Evolutionary conservation across 306 rosid genomes (phyloP), one percentile per base, ranked within the genome.

Genomic region (Hippophae rhamnoides): DNA sequence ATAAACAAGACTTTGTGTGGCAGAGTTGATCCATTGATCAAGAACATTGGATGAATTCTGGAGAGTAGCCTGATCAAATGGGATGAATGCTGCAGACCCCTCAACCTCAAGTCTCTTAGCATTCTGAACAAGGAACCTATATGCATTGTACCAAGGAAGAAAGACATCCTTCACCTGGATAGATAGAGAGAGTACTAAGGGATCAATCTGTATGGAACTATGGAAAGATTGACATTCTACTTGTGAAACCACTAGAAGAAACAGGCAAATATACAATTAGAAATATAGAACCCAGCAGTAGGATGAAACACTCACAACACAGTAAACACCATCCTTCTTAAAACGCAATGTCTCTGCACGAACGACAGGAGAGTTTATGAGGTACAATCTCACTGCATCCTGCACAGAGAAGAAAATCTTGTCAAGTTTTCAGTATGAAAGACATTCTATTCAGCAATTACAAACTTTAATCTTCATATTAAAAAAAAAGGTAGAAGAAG

Each of bases 11-110:
- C 94, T 86, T 69, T 74, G 90, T 13, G 97, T 90, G 58, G 97
- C 95, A n/a, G 97, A 90, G 81, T 86, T 84, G 69, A 90, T 90
- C 97, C 97, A 90, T 64, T 90, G 86, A 66, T 90, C 97, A 67
- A 90, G 97, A 67, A 92, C 98, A 78, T 92, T 92, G n/a, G 86
- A 74, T 43, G 96, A 92, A 9, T 78, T 73, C 55, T 81, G 86
- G 72, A 85, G 87, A 52, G 83, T 77, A 40, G 74, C 84, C 70
- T 76, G 83, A 74, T 83, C 86, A 60, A 78, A 47, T 11, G 84
- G 98, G 13, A 70, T 63, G 65, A 92, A 92, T 58, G 79, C 74
- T 57, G 79, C 66, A 58, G 80, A 74, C 61, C 98, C 95, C 69
- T 92, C 98, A 78, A 79, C 68, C 73, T 92, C 98, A 38, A 90